phyloP scores from a whole-genome alignment of 2,329 filamentous ascomycete species.

The Penicillium hordei region DNA sequence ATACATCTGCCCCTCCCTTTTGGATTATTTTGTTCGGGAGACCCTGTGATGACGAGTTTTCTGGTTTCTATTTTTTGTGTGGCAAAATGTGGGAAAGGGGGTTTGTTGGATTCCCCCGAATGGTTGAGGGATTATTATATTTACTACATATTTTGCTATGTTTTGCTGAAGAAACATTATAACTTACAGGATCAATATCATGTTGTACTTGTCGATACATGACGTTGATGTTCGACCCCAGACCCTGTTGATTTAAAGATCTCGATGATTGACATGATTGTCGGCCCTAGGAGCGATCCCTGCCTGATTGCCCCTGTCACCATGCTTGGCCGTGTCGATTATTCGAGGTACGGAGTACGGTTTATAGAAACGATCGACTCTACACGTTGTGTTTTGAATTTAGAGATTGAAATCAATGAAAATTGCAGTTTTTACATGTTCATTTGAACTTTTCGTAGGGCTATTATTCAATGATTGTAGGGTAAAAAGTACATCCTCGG shows the following conservation, averaged over 20 bases:
- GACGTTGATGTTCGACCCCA: not conserved
- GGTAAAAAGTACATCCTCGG: too few relatives aligned
- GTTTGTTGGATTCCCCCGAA: slow-evolving; percentile 1
- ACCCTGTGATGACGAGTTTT: slow-evolving; percentile 5
- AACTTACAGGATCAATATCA: too few relatives aligned
- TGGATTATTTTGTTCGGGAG: not conserved
- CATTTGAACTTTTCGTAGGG: not conserved
- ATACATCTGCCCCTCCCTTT: slow-evolving; percentile 8
- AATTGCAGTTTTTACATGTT: not conserved
- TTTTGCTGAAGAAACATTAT: not conserved
- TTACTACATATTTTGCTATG: not conserved
- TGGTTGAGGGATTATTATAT: not conserved
- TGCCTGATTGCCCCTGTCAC: slow-evolving; percentile 22
- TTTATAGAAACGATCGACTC: slow-evolving; percentile 20
- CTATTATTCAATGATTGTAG: not conserved
- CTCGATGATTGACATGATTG: slow-evolving; percentile 26
- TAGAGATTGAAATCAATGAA: not conserved
- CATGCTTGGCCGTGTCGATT: slow-evolving; percentile 19
- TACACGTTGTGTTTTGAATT: not conserved
- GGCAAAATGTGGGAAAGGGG: slow-evolving; percentile 12
- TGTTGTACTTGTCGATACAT: not conserved
- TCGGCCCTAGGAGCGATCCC: slow-evolving; percentile 23
- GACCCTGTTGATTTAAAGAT: slow-evolving; percentile 12
- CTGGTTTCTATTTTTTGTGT: slow-evolving; percentile 10
- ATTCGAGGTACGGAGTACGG: not conserved